Evolutionary conservation across 495 filamentous ascomycete species (phyloP).

Genomic region (Aspergillus conjunctus): DNA sequence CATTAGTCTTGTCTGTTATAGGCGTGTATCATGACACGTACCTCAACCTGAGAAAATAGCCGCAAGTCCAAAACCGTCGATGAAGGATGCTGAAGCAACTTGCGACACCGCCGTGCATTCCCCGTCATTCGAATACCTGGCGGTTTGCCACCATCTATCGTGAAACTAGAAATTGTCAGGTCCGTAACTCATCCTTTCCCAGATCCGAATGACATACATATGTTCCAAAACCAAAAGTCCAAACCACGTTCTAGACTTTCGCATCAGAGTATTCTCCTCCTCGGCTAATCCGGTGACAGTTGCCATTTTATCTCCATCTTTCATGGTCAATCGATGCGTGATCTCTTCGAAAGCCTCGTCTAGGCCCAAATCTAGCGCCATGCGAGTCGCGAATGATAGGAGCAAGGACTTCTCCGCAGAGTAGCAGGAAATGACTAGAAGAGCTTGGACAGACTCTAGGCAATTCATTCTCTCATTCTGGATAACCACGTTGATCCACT

Average conservation of each 20-base stretch:
- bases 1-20: conserved; percentile 12
- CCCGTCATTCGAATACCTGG: conserved; percentile 45
- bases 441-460: conserved; percentile 52
- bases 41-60: conserved; percentile 54
- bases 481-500: conserved; percentile 48
- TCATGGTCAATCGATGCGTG: conserved; percentile 33
- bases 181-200: not conserved
- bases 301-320: conserved; percentile 27
- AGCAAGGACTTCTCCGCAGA: conserved; percentile 50
- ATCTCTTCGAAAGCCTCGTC: conserved; percentile 47
- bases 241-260: conserved; percentile 49
- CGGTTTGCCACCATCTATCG: conserved; percentile 52
- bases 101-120: conserved; percentile 45
- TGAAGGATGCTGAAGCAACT: conserved; percentile 45
- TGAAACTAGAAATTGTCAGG: conserved; percentile 40
- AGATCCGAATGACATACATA: conserved; percentile 33
- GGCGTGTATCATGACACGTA: conserved; percentile 18
- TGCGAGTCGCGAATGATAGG: conserved; percentile 49
- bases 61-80: conserved; percentile 51
- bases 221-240: conserved; percentile 50
- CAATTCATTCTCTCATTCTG: conserved; percentile 38
- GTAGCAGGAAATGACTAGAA: conserved; percentile 52
- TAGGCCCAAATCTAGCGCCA: conserved; percentile 48
- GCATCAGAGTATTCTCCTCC: conserved; percentile 39
- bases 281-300: conserved; percentile 22